Base-by-base conservation (phyloP, 2,329 filamentous ascomycete genomes). In the Sclerotinia trifoliorum region DNA sequence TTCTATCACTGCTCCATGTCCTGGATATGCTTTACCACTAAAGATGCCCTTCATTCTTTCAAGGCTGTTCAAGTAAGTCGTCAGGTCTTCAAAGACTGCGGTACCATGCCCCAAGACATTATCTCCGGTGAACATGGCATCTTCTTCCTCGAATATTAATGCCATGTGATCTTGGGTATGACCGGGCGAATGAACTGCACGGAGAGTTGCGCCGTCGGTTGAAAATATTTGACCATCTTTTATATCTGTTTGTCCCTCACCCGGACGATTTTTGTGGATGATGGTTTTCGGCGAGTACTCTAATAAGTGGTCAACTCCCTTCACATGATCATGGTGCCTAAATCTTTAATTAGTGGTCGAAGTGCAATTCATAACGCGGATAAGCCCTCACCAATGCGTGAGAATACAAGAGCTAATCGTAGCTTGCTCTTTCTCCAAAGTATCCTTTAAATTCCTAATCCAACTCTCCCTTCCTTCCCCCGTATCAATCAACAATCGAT, bases 81-180 rank as follows among this genome's bases (percentile, higher is more conserved):
- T 78, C 11, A 96, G 82, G 71, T 95, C 87, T 77, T 96, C 92
- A 73, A 96, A 96, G 0, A 95, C 92, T 4, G 91, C 88, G 2
- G 92, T 96, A 17, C 93, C 93, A 70, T 96, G 91, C 0, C 93
- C 93, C 2, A 97, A 83, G 1, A 97, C 90, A 76, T 94, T 96
- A 79, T 97, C 93, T 8, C 90, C 93, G 0, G 93, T 96, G 78
- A 97, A 95, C 81, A 97, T 88, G 52, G 91, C 89, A 73, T 92
- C 85, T 75, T 96, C 84, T 74, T 96, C 91, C 57, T 89, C 85
- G 5, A 96, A 79, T 6, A 93, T 78, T 73, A 97, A 89, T 24
- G 85, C 87, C 83, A 94, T 90, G 78, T 97, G 94, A 76, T 97
- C 94, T 3, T 81, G 81, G 0, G 94, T 90, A 77, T 97, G 94